These are phyloP conservation scores for Astrocystis sublimbata DNA, from an alignment of 495 filamentous ascomycete species.

Conservation along the genomic window DNA sequence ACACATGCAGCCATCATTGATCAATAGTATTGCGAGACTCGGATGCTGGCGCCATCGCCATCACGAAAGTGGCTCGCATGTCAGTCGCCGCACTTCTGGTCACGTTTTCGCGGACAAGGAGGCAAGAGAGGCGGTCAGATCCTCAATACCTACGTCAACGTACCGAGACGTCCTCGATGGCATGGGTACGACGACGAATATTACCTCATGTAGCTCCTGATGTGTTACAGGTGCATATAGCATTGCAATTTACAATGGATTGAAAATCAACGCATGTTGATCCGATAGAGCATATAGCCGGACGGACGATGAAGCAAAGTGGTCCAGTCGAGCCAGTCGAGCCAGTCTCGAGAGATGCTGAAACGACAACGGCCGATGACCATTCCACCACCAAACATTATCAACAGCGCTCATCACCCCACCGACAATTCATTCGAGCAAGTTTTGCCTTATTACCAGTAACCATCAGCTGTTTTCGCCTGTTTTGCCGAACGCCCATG, in stretches of 20 bases:
- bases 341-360: not conserved
- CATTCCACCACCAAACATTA: not conserved
- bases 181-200: not conserved
- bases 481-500: constrained; percentile 9
- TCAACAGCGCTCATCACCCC: not conserved
- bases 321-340: too few relatives aligned
- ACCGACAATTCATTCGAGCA: not conserved
- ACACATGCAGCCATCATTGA: not conserved
- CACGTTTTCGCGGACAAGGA: constrained; percentile 13
- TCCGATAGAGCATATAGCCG: not conserved
- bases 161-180: not conserved
- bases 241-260: not conserved
- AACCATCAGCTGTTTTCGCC: constrained; percentile 4
- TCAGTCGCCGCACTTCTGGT: constrained; percentile 14
- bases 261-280: constrained; percentile 11
- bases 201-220: constrained; percentile 16
- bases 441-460: not conserved
- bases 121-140: constrained; percentile 5
- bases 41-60: constrained; percentile 9
- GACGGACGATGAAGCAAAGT: not conserved
- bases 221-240: not conserved
- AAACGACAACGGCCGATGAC: constrained; percentile 13
- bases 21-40: not conserved
- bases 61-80: constrained; percentile 16
- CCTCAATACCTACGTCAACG: not conserved